Evolutionary conservation across 2,329 filamentous ascomycete species (phyloP).

Genomic region (Coniochaeta pulveracea): DNA sequence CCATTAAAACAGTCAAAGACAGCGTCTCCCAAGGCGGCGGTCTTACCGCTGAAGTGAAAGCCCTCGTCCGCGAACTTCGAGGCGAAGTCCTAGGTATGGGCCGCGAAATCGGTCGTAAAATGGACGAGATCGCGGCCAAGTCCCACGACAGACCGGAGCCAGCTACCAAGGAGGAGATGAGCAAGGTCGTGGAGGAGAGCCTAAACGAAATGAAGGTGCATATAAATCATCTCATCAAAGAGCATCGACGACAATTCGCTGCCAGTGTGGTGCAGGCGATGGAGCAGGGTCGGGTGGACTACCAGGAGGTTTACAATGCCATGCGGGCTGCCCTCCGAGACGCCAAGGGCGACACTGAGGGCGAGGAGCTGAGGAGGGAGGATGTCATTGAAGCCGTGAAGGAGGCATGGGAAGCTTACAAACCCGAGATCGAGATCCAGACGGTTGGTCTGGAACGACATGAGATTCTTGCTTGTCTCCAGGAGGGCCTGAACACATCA

Average conservation of each 20-base stretch:
- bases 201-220: conserved; percentile 75
- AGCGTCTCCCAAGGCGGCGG: conserved; percentile 82
- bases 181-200: conserved; percentile 67
- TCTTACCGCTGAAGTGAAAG: conserved; percentile 84
- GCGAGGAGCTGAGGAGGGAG: conserved; percentile 54
- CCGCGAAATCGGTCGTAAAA: conserved; percentile 72
- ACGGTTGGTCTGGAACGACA: conserved; percentile 85
- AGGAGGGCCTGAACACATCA: conserved; percentile 65
- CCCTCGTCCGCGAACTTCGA: conserved; percentile 76
- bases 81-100: conserved; percentile 94
- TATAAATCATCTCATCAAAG: conserved; percentile 67
- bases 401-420: conserved; percentile 89
- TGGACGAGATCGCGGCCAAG: conserved; percentile 55
- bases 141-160: conserved; percentile 34
- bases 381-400: conserved; percentile 79
- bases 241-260: conserved; percentile 56
- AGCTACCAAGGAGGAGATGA: conserved; percentile 58
- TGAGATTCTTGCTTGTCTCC: conserved; percentile 76
- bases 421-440: conserved; percentile 83
- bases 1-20: conserved; percentile 80
- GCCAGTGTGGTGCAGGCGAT: conserved; percentile 47
- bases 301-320: conserved; percentile 76
- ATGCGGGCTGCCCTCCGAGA: conserved; percentile 66
- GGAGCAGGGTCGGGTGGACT: conserved; percentile 53
- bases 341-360: conserved; percentile 35